Evolutionary conservation across 306 rosid genomes (phyloP).

Genomic region (Lagenaria siceraria): DNA sequence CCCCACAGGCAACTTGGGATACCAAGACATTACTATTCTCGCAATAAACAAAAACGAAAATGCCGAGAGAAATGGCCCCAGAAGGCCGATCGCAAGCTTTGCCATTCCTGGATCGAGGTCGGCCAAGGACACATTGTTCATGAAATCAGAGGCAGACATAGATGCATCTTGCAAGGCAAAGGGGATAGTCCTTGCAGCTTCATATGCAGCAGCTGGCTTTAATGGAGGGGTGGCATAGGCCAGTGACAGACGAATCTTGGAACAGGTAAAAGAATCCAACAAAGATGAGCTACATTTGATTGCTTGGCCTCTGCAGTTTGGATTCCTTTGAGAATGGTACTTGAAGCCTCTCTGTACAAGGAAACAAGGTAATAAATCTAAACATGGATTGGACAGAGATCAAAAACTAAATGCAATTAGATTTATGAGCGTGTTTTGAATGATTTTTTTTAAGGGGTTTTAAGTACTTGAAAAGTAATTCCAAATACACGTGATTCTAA

Average conservation of each 20-base stretch:
- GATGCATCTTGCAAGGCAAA: conserved; percentile 18
- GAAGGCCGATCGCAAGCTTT: conserved; percentile 49
- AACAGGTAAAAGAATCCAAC: conserved; percentile 13
- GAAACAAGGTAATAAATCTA: neutral
- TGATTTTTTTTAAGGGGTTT: neutral
- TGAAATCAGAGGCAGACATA: conserved; percentile 17
- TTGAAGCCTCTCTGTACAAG: conserved; percentile 38
- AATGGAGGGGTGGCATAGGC: conserved; percentile 11
- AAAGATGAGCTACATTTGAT: conserved; percentile 27
- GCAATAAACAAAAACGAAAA: conserved; percentile 61
- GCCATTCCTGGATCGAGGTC: conserved; percentile 80
- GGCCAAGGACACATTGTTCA: conserved; percentile 30
- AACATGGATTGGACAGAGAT: neutral
- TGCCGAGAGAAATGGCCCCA: conserved; percentile 67
- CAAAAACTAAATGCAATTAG: neutral
- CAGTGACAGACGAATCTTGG: conserved; percentile 5
- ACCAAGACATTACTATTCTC: conserved; percentile 97
- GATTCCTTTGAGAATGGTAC: conserved; percentile 18
- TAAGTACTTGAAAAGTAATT: too few relatives aligned
- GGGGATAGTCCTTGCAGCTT: conserved; percentile 13
- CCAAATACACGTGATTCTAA: too few relatives aligned
- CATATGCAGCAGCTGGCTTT: conserved; percentile 10
- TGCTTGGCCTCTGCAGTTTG: conserved; percentile 4
- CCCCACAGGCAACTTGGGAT: conserved; percentile 73
- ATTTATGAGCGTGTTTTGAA: neutral